Percentiles rank a stretch among this genome's conserved stretches.
Conservation (phyloP, 169 alveolate genomes). For the Eimeria brunetti region DNA sequence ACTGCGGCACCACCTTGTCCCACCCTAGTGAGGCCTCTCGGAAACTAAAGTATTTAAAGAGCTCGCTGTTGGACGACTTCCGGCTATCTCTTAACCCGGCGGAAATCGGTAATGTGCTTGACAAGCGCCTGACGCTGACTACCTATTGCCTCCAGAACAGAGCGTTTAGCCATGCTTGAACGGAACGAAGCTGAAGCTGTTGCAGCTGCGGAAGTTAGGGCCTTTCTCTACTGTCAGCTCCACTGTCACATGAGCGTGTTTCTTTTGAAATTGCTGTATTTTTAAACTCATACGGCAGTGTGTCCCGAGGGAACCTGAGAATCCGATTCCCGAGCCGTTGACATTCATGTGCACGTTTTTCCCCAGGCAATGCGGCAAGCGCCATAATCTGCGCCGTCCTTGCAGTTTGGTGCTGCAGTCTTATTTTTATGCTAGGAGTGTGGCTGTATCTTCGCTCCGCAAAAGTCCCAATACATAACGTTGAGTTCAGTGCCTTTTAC, state of each 20-base stretch:
- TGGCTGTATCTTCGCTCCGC: constrained; percentile 46
- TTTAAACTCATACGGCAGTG: background rate
- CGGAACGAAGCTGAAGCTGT: background rate
- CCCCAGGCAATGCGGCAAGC: constrained; percentile 51
- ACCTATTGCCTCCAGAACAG: background rate
- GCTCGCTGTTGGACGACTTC: constrained; percentile 64
- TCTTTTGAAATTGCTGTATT: too few relatives aligned
- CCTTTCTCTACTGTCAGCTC: background rate
- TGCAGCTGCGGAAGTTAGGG: background rate
- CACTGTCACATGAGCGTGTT: background rate
- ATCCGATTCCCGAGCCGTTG: background rate
- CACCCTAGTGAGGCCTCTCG: constrained; percentile 70
- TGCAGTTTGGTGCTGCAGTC: constrained; percentile 64
- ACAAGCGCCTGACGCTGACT: background rate
- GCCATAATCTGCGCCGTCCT: constrained; percentile 54
- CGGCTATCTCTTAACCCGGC: constrained; percentile 7
- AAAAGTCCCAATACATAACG: constrained; percentile 32
- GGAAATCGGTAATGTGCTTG: constrained; percentile 23
- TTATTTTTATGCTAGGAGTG: constrained; percentile 13
- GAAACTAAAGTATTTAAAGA: constrained; percentile 51
- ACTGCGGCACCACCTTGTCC: constrained; percentile 73
- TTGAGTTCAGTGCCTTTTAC: constrained; percentile 50
- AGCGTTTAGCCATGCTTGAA: background rate
- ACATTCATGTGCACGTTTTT: background rate
- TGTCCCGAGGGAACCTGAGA: background rate